These are phyloP conservation scores for Rhodotorula paludigena DNA, from an alignment of 768 basidiomycete genomes.

Conservation along the genomic window DNA sequence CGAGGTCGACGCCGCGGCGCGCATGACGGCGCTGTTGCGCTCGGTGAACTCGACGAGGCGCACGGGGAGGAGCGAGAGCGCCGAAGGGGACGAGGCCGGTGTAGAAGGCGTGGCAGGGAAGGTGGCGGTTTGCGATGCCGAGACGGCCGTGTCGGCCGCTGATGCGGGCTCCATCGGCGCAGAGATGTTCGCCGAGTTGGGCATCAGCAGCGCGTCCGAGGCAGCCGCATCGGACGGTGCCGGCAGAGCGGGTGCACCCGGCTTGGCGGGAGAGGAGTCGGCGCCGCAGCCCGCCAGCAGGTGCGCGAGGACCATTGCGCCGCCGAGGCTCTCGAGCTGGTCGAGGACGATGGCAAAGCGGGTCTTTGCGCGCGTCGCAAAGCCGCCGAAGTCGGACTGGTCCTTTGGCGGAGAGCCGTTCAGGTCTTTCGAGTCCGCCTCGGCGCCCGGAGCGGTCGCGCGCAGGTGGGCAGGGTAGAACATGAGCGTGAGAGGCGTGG, in stretches of 20 bases:
- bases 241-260: no score
- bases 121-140: no score
- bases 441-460: not conserved
- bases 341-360: slow-evolving; percentile 82
- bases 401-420: not conserved
- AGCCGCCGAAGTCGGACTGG: slow-evolving; percentile 1
- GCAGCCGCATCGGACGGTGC: not conserved
- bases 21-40: slow-evolving; percentile 80
- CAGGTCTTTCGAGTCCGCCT: not conserved
- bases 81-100: not conserved
- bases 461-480: slow-evolving; percentile 70
- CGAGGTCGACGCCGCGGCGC: slow-evolving; percentile 62
- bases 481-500: slow-evolving; percentile 71
- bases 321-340: slow-evolving; percentile 79
- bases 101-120: not conserved
- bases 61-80: slow-evolving; percentile 61
- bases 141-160: no score
- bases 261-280: no score
- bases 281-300: slow-evolving; percentile 55
- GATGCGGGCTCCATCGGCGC: not conserved
- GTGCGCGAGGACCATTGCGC: slow-evolving; percentile 84
- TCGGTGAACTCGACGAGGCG: slow-evolving; percentile 85
- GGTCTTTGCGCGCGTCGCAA: slow-evolving; percentile 49
- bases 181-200: not conserved
- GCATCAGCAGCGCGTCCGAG: not conserved